Conservation (phyloP, 179 eudicot species). For the Amaranthus tricolor region DNA sequence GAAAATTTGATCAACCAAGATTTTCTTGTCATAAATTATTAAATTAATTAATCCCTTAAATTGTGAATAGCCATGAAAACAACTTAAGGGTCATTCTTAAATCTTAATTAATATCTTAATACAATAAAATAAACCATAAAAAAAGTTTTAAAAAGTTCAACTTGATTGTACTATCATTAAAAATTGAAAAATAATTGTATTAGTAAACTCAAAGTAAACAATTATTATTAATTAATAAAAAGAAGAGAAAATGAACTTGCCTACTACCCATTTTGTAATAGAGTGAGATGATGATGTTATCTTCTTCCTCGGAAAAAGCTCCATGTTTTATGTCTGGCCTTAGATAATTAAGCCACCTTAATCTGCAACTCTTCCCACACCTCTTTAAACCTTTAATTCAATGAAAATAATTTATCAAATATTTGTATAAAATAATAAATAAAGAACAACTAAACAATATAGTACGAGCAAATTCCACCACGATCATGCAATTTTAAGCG, state of each 20-base stretch:
- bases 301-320: conserved; percentile 59
- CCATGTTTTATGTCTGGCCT: conserved; percentile 75
- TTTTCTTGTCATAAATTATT: background rate
- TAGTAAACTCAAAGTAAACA: background rate
- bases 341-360: conserved; percentile 76
- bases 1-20: conserved; percentile 7
- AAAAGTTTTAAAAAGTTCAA: background rate
- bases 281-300: conserved; percentile 45
- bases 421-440: background rate
- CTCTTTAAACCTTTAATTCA: conserved; percentile 46
- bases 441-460: background rate
- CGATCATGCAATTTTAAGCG: no score
- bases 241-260: conserved; percentile 27
- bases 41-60: conserved; percentile 2
- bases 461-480: no score
- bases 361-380: conserved; percentile 73
- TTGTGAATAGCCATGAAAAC: background rate
- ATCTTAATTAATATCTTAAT: no score
- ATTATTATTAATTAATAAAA: background rate
- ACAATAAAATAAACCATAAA: background rate
- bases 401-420: background rate
- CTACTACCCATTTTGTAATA: conserved; percentile 61
- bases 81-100: background rate
- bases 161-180: conserved; percentile 1
- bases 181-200: background rate